These are phyloP conservation scores for Podospora pseudopauciseta DNA, from an alignment of 495 filamentous ascomycete genomes.

Conservation along the genomic window DNA sequence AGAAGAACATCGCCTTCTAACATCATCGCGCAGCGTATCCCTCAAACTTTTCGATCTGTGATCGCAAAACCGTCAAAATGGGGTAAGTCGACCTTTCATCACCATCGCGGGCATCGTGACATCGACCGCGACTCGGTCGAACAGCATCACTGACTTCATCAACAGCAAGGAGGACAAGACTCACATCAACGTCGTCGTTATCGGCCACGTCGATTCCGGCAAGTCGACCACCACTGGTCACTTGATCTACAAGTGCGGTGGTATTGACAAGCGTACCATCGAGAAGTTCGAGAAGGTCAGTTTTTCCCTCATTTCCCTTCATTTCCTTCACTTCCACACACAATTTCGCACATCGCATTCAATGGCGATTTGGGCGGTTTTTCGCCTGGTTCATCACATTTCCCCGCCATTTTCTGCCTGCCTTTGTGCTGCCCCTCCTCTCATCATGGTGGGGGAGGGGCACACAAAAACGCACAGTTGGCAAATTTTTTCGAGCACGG, in stretches of 20 bases:
- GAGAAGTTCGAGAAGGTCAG: constrained; percentile 99
- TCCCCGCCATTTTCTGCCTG: constrained; percentile 19
- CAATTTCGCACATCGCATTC: constrained; percentile 14
- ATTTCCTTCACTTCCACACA: constrained; percentile 4
- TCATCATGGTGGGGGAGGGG: constrained; percentile 28
- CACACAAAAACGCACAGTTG: constrained; percentile 27
- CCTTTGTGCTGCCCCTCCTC: constrained; percentile 28
- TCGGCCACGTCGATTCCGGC: constrained; percentile 99
- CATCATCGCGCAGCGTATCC: constrained; percentile 13
- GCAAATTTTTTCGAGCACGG: constrained; percentile 31
- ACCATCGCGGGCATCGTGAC: background rate
- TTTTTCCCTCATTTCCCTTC: constrained; percentile 22
- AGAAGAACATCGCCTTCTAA: constrained; percentile 17
- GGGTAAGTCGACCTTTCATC: constrained; percentile 23
- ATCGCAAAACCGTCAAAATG: constrained; percentile 31
- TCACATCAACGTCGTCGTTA: constrained; percentile 98
- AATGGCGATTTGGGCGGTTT: constrained; percentile 6
- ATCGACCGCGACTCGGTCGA: background rate
- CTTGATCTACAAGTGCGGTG: constrained; percentile 99
- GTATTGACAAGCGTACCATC: constrained; percentile 99
- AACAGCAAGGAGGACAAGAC: constrained; percentile 75
- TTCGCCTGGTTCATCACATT: constrained; percentile 17
- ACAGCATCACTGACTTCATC: constrained; percentile 22
- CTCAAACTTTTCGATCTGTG: constrained; percentile 14
- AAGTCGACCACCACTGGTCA: constrained; percentile 96